A percentile compares a stretch with the other conserved stretches of the same genome.
These are phyloP conservation scores for Bretschneidera sinensis DNA, from an alignment of 345 rosid species.

Conservation along the genomic window DNA sequence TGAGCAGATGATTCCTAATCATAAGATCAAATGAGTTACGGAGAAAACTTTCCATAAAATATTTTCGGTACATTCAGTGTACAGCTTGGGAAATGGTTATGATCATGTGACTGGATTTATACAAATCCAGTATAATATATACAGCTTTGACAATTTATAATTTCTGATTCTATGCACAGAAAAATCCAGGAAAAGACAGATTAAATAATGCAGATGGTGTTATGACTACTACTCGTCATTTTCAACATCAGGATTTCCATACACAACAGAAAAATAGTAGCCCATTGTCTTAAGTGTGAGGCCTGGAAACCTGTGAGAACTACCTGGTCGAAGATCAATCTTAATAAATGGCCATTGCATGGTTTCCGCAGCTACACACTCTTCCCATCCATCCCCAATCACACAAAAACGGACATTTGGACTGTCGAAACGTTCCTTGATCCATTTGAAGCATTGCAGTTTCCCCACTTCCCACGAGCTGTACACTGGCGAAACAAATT, in stretches of 20 bases:
- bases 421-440: conserved; percentile 48
- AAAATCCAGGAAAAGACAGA: conserved; percentile 9
- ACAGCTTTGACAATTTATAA: neutral
- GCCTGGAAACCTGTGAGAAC: conserved; percentile 79
- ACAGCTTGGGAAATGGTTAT: no score
- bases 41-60: no score
- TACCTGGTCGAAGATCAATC: conserved; percentile 56
- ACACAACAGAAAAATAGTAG: conserved; percentile 59
- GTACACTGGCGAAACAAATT: conserved; percentile 40
- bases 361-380: conserved; percentile 74
- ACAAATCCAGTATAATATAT: neutral
- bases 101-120: no score
- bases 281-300: conserved; percentile 61
- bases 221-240: conserved; percentile 20
- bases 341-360: conserved; percentile 87
- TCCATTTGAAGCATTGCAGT: conserved; percentile 68
- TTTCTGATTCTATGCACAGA: conserved; percentile 11
- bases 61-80: no score
- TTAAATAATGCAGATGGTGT: conserved; percentile 3
- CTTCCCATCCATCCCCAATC: conserved; percentile 91
- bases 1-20: no score
- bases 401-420: conserved; percentile 60
- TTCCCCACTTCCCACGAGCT: conserved; percentile 83
- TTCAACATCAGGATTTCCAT: conserved; percentile 39
- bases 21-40: no score